These are phyloP conservation scores for Naganishia randhawae DNA, from an alignment of 768 basidiomycete genomes.

Conservation along the genomic window DNA sequence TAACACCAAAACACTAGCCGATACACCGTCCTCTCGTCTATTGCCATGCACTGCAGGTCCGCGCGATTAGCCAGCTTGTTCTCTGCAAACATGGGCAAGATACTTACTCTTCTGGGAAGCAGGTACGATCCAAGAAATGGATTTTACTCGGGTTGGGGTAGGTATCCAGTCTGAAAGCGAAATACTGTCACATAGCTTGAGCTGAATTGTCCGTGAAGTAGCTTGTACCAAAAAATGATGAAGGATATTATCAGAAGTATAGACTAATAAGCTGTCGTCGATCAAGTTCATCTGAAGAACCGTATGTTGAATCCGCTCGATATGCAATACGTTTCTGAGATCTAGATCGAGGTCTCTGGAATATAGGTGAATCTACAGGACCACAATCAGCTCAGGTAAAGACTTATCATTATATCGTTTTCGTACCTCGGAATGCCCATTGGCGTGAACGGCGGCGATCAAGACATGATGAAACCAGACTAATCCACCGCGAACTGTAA, in stretches of 20 bases:
- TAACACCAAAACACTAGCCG: conserved; percentile 92
- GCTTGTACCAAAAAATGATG: conserved; percentile 88
- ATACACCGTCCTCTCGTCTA: conserved; percentile 83
- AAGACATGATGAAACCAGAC: conserved; percentile 96
- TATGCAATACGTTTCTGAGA: conserved; percentile 75
- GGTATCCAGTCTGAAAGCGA: conserved; percentile 86
- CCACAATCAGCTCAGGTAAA: conserved; percentile 24
- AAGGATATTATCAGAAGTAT: conserved; percentile 88
- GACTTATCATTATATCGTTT: conserved; percentile 38
- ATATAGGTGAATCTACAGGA: conserved; percentile 75
- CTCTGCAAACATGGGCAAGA: conserved; percentile 23
- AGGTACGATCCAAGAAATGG: conserved; percentile 96
- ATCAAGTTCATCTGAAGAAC: conserved; percentile 85
- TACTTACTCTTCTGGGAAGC: conserved; percentile 80
- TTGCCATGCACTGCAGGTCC: conserved; percentile 75
- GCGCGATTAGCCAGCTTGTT: background rate
- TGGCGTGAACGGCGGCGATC: conserved; percentile 74
- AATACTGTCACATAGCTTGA: conserved; percentile 91
- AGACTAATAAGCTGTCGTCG: conserved; percentile 90
- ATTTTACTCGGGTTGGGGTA: conserved; percentile 74
- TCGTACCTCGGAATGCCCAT: conserved; percentile 67
- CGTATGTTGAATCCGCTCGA: conserved; percentile 69
- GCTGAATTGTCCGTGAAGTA: conserved; percentile 66
- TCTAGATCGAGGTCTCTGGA: conserved; percentile 85
- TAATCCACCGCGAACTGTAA: conserved; percentile 82